phyloP scores from a whole-genome alignment of 179 eudicot genomes.

The Carnegiea gigantea region DNA sequence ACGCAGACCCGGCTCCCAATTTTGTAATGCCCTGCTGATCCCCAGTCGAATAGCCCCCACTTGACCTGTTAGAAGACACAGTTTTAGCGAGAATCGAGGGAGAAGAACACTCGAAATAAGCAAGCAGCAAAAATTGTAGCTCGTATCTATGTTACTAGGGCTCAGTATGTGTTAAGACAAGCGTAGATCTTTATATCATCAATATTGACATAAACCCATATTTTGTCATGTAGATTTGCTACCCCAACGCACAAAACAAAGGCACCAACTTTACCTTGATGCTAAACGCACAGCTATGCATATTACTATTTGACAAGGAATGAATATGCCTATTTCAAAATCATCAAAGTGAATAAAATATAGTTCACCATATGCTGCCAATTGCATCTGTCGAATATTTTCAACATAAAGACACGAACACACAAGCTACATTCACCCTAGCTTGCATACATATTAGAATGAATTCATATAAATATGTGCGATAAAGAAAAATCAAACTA shows the following conservation, averaged over 20 bases:
- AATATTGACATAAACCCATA: not conserved
- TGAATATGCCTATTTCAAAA: not conserved
- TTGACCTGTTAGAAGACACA: slow-evolving; percentile 61
- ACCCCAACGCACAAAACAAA: not conserved
- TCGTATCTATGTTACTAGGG: too few species aligned
- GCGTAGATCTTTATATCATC: not conserved
- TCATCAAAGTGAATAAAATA: too few species aligned
- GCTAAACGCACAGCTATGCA: not conserved
- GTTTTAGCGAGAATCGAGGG: too few species aligned
- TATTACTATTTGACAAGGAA: not conserved
- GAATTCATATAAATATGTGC: too few species aligned
- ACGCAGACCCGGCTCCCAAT: slow-evolving; percentile 92
- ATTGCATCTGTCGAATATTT: too few species aligned
- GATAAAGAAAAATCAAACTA: too few species aligned
- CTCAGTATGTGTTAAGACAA: too few species aligned
- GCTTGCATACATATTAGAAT: too few species aligned
- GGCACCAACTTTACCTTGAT: not conserved
- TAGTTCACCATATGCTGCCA: too few species aligned
- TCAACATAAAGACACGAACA: too few species aligned
- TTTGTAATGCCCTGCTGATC: slow-evolving; percentile 86
- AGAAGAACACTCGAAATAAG: not conserved
- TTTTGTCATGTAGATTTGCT: not conserved
- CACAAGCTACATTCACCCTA: too few species aligned
- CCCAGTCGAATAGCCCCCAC: slow-evolving; percentile 90
- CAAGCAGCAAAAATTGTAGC: not conserved